Conservation (phyloP, 73 alveolate genomes). For the Paramecium sonneborni region DNA sequence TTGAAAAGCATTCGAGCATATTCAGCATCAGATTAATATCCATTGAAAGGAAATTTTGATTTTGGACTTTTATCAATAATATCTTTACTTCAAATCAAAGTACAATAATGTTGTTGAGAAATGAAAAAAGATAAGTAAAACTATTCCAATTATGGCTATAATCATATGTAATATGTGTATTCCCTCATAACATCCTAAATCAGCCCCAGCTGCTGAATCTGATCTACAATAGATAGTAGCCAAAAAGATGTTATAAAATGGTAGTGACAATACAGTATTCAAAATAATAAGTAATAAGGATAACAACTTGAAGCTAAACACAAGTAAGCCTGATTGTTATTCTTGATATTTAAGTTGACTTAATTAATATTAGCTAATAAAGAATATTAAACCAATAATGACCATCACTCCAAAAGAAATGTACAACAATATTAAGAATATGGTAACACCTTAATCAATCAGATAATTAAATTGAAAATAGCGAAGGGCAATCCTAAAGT, state of each 20-base stretch:
- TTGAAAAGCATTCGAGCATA: slow-evolving; percentile 41
- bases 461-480: slow-evolving; percentile 27
- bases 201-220: slow-evolving; percentile 39
- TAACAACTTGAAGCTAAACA: not conserved
- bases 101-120: not conserved
- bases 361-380: not conserved
- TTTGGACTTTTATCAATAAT: slow-evolving; percentile 22
- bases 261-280: slow-evolving; percentile 22
- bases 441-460: slow-evolving; percentile 24
- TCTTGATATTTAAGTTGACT: not conserved
- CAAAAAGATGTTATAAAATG: slow-evolving; percentile 29
- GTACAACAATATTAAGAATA: not conserved
- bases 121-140: not conserved
- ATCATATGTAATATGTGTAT: slow-evolving; percentile 32
- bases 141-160: slow-evolving; percentile 29
- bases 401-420: slow-evolving; percentile 42
- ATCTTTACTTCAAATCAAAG: slow-evolving; percentile 35
- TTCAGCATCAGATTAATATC: slow-evolving; percentile 49
- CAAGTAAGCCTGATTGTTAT: slow-evolving; percentile 7
- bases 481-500: not conserved
- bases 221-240: slow-evolving; percentile 34
- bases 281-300: slow-evolving; percentile 11
- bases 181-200: slow-evolving; percentile 23
- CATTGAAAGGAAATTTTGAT: slow-evolving; percentile 49
- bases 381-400: not conserved